Conservation (phyloP, 768 basidiomycete genomes). For the Xerocomus spinulosus region DNA sequence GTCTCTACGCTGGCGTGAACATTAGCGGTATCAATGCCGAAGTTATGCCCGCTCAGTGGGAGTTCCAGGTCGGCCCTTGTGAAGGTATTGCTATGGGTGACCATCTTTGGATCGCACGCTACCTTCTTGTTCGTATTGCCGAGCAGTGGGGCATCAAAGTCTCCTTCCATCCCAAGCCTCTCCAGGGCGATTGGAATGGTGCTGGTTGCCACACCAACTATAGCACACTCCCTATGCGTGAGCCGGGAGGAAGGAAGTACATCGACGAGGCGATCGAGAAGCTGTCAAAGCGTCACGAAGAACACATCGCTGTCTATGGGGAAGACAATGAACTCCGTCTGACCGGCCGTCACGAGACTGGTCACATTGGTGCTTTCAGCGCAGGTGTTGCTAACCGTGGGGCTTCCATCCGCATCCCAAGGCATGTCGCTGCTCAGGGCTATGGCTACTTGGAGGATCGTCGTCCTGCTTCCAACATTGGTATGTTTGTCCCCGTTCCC, state of each 20-base stretch:
- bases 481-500: slow-evolving; percentile 40
- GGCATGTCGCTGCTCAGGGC: slow-evolving; percentile 88
- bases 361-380: slow-evolving; percentile 85
- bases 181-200: slow-evolving; percentile 98
- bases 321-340: slow-evolving; percentile 96
- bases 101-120: slow-evolving; percentile 99
- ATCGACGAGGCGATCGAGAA: slow-evolving; percentile 95
- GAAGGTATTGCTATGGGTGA: slow-evolving; percentile 98
- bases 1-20: slow-evolving; percentile 91
- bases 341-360: slow-evolving; percentile 97
- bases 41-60: slow-evolving; percentile 99
- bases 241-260: slow-evolving; percentile 85
- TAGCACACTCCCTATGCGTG: slow-evolving; percentile 92
- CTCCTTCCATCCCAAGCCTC: slow-evolving; percentile 99
- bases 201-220: slow-evolving; percentile 99
- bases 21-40: slow-evolving; percentile 99
- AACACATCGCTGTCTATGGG: slow-evolving; percentile 97
- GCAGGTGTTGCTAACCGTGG: slow-evolving; percentile 98
- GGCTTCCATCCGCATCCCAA: slow-evolving; percentile 92
- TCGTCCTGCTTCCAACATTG: slow-evolving; percentile 97
- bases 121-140: slow-evolving; percentile 90
- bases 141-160: slow-evolving; percentile 98
- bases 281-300: slow-evolving; percentile 81
- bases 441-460: slow-evolving; percentile 96
- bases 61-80: slow-evolving; percentile 99